These are phyloP conservation scores for Aegilops umbellulata DNA, from an alignment of 176 grass and related monocot species.

Conservation along the genomic window DNA sequence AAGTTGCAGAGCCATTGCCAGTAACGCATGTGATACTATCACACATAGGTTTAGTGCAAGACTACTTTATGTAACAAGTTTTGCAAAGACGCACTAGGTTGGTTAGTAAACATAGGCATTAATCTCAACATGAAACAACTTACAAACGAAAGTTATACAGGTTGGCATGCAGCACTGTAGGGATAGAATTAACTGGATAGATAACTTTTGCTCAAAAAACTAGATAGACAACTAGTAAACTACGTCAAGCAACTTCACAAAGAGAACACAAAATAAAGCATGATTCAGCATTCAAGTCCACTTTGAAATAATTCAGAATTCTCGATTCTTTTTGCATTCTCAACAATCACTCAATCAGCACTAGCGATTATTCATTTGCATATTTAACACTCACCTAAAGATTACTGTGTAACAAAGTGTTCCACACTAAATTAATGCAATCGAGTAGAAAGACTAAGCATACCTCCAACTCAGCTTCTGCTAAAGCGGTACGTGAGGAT, in stretches of 20 bases:
- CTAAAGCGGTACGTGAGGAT: constrained; percentile 87
- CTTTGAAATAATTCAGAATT: background rate
- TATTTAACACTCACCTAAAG: background rate
- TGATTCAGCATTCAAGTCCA: background rate
- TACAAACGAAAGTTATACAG: background rate
- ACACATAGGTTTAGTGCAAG: background rate
- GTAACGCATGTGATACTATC: background rate
- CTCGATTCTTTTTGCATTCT: background rate
- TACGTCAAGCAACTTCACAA: background rate
- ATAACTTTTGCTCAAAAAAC: too few relatives aligned
- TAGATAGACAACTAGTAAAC: too few relatives aligned
- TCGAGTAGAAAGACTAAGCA: constrained; percentile 7
- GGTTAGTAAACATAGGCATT: background rate
- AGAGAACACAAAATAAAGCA: background rate
- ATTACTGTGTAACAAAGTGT: background rate
- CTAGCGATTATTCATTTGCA: background rate
- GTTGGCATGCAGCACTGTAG: background rate
- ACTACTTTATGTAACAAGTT: background rate
- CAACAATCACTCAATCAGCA: background rate
- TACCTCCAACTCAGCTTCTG: constrained; percentile 98
- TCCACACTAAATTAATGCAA: background rate
- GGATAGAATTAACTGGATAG: too few relatives aligned
- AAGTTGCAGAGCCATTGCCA: background rate
- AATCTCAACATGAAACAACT: constrained; percentile 4
- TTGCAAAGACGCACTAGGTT: background rate